Base-by-base conservation (phyloP, 441 rosid genomes). In the Geranium incanum region DNA sequence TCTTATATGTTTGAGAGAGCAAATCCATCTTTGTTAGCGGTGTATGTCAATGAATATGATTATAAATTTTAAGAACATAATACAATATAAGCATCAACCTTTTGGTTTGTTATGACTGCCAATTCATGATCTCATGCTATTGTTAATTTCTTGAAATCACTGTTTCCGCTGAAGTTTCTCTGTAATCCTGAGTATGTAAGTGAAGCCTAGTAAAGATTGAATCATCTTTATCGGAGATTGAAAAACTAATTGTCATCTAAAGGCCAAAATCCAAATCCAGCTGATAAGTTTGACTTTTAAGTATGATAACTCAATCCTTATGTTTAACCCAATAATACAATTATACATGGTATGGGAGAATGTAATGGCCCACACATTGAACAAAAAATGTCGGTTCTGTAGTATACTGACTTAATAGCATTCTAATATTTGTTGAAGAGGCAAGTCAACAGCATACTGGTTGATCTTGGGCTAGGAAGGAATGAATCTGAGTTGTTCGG, bases 391-490 rank as follows among this genome's bases (percentile, higher is more conserved):
- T 69, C 13, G 55, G 23, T 36, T 50, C 50, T 70, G 72, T 52
- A 12, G 70, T 64, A 18, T 71, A 52, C 55, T 74, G 71, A 70
- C 50, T 72, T 71, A 64, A 6, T 7, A 7, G 23, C 5, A 16
- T 41, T 74, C 33, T 72, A 67, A 72, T 69, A 67, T 80, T 64
- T 71, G 38, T 38, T 80, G 59, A 82, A 86, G 88, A 78, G 81
- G 78, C 84, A 81, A 83, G 87, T 82, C 67, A 81, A 77, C 71
- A 79, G 72, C 67, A 76, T 83, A 66, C 84, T 91, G 71, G 77
- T 82, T 78, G 89, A 86, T 79, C 85, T 91, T 86, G 95, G 93
- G 73, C 74, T 89, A 64, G 88, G 85, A 79, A 83, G 78, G 79
- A 83, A 86, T 73, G 84, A 78, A 74, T 70, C 57, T 36, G 86